These are phyloP conservation scores for Pleurotus giganteus DNA, from an alignment of 768 basidiomycete species.

Conservation along the genomic window DNA sequence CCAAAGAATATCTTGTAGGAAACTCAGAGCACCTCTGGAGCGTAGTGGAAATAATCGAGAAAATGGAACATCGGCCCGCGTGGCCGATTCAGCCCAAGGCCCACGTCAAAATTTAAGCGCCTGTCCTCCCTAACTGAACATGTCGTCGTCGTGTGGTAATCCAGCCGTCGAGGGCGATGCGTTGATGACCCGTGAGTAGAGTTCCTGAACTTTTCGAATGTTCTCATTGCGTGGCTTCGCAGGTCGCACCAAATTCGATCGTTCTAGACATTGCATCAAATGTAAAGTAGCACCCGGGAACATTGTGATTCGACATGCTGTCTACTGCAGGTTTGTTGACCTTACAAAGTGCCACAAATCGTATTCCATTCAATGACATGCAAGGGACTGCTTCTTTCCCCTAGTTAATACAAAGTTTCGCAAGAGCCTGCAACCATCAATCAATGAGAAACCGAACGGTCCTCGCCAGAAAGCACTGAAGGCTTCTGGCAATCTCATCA, in stretches of 20 bases:
- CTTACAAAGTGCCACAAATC: neutral
- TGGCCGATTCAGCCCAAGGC: no score
- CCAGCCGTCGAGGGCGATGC: constrained; percentile 56
- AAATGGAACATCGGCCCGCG: no score
- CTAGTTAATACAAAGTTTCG: constrained; percentile 64
- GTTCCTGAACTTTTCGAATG: neutral
- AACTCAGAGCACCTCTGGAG: no score
- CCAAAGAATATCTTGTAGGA: no score
- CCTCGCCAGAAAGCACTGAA: constrained; percentile 58
- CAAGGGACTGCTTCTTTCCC: constrained; percentile 65
- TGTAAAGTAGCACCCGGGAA: constrained; percentile 68
- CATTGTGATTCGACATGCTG: constrained; percentile 73
- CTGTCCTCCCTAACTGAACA: no score
- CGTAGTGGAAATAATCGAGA: no score
- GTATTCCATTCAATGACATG: neutral
- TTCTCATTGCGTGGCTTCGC: constrained; percentile 7
- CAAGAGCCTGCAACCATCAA: constrained; percentile 57
- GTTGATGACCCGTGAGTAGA: constrained; percentile 62
- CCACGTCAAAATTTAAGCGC: no score
- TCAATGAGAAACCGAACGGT: constrained; percentile 55
- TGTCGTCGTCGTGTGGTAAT: constrained; percentile 61
- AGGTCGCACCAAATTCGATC: constrained; percentile 71
- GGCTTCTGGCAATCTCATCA: constrained; percentile 63
- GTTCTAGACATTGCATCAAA: constrained; percentile 65
- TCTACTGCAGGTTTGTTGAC: constrained; percentile 74